Evolutionary conservation across 2,329 filamentous ascomycete genomes (phyloP), one percentile per base, ranked within the genome.

Genomic region (Cladosporium phlei): DNA sequence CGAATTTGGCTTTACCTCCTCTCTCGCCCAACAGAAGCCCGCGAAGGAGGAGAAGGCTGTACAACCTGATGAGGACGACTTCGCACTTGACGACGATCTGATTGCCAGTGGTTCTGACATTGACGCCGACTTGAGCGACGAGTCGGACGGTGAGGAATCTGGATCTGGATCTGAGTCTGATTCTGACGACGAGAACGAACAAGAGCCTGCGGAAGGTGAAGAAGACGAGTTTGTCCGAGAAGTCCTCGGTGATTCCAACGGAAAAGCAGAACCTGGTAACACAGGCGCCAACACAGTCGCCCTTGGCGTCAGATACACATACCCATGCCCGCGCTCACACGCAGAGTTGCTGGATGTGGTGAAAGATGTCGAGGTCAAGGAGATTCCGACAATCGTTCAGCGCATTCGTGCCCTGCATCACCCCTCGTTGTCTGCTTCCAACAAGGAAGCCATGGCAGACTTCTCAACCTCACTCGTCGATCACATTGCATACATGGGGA

Each of bases 41-140:
- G 63, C 61, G 55, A 63, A 53, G 51, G 60, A 46, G 55, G 66
- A 55, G 49, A 69, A 73, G 19, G 59, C 89, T 14, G 86, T 82
- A 5, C 83, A 95, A 25, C 89, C 95, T 54, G 91, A 96, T 56
- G 91, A 97, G 62, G 91, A 97, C 58, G 88, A 96, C 57, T 97
- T 97, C 59, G 64, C 91, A 20, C 82, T 96, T 52, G 91, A 97
- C 49, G 87, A 93, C 52, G 85, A 95, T 60, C 75, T 97, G 12
- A 78, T 96, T 25, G 89, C 89, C 10, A 90, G 83, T 55, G 86
- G 82, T 28, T 91, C 87, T 2, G 71, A 74, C 37, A 59, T 16
- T 19, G 24, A 45, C 16, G 24, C 62, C n/a, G 67, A 71, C 14
- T 51, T 54, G 2, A 49, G 38, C 7, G 16, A 68, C 60, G 42